These are phyloP conservation scores for Stephania cephalantha DNA, from an alignment of 164 flowering plant species.

Conservation along the genomic window DNA sequence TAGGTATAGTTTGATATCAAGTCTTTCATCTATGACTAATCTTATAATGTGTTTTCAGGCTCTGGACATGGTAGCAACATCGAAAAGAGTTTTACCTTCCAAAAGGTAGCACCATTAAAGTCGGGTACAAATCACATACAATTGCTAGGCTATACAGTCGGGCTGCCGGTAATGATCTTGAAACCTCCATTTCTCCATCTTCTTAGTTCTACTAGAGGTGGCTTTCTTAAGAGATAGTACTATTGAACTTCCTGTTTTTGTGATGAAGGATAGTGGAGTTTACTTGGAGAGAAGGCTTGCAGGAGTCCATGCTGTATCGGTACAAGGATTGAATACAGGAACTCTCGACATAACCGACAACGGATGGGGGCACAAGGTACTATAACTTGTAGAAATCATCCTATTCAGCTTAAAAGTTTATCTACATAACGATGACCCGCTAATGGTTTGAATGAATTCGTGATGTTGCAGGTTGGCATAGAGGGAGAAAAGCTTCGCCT, in stretches of 20 bases:
- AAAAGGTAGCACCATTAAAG: slow-evolving; percentile 33
- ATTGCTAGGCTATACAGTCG: slow-evolving; percentile 52
- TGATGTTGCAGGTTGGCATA: slow-evolving; percentile 47
- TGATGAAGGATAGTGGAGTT: slow-evolving; percentile 75
- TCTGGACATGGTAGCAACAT: slow-evolving; percentile 56
- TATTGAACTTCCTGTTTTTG: slow-evolving; percentile 1
- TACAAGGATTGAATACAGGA: slow-evolving; percentile 79
- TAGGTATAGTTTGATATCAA: not conserved
- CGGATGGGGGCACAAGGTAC: slow-evolving; percentile 70
- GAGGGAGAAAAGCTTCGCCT: slow-evolving; percentile 47
- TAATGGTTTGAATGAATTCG: not conserved
- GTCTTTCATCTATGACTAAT: not conserved
- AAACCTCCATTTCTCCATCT: not conserved
- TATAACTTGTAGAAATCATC: not conserved
- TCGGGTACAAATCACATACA: slow-evolving; percentile 58
- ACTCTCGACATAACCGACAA: slow-evolving; percentile 60
- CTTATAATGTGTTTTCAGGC: slow-evolving; percentile 33
- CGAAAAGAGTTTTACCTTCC: slow-evolving; percentile 52
- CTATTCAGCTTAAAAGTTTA: not conserved
- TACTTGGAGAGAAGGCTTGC: slow-evolving; percentile 73
- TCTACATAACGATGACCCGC: not conserved
- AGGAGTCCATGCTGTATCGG: slow-evolving; percentile 43
- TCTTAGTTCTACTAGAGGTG: not conserved
- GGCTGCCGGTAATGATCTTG: slow-evolving; percentile 55
- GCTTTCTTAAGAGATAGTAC: not conserved